Conservation (phyloP, 331 rosid genomes). For the Malus hybrid region DNA sequence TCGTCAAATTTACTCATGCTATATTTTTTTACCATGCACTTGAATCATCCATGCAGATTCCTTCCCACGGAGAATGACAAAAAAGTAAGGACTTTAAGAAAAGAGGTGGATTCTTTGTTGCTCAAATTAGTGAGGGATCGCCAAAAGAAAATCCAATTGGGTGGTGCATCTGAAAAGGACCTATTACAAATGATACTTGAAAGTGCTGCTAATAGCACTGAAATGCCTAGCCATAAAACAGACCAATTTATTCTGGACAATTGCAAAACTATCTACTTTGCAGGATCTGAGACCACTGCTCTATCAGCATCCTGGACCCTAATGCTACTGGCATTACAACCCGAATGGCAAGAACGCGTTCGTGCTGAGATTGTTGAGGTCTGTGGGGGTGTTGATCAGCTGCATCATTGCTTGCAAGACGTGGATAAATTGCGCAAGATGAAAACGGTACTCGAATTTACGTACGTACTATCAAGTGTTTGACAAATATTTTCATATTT, state of each 20-base stretch:
- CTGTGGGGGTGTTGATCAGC: constrained; percentile 4
- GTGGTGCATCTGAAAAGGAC: background rate
- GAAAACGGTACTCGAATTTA: constrained; percentile 1
- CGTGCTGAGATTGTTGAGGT: constrained; percentile 6
- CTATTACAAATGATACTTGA: constrained; percentile 1
- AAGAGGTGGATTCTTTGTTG: constrained; percentile 2
- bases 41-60: background rate
- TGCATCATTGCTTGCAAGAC: constrained; percentile 12
- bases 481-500: background rate
- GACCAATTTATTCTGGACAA: constrained; percentile 26
- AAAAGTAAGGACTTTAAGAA: background rate
- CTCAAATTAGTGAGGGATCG: constrained; percentile 7
- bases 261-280: constrained; percentile 33
- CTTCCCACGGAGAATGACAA: constrained; percentile 1
- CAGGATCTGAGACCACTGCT: constrained; percentile 34
- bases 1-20: background rate
- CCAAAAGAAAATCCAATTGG: background rate
- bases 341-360: constrained; percentile 11
- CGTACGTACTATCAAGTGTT: background rate
- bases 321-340: constrained; percentile 14
- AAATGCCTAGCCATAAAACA: constrained; percentile 1
- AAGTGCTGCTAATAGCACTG: background rate
- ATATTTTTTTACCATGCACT: background rate
- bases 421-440: background rate
- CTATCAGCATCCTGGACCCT: constrained; percentile 13